These are phyloP conservation scores for Crucihimalaya himalaica DNA, from an alignment of 345 rosid genomes.

Conservation along the genomic window DNA sequence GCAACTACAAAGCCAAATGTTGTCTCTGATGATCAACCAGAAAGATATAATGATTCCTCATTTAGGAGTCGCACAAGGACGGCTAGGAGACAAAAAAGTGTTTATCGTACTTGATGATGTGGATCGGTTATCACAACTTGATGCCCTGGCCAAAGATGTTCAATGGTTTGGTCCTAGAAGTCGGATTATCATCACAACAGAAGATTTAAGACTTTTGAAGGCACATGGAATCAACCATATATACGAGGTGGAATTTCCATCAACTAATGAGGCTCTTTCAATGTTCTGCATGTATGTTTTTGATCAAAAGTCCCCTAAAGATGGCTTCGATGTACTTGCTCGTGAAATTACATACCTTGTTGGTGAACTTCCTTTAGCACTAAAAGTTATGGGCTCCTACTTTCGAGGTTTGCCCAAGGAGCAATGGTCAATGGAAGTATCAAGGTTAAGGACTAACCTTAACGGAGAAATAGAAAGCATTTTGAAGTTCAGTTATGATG, in stretches of 20 bases:
- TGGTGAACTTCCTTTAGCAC: constrained; percentile 34
- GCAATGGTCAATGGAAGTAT: constrained; percentile 23
- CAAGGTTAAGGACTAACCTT: constrained; percentile 7
- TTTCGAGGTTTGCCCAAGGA: not conserved
- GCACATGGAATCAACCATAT: not conserved
- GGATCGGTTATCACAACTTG: not conserved
- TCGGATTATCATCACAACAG: not conserved
- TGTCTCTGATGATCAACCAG: not conserved
- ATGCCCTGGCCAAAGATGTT: not conserved
- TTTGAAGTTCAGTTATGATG: constrained; percentile 42
- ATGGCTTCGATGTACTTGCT: not conserved
- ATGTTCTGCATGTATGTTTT: constrained; percentile 25
- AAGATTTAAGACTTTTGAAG: not conserved
- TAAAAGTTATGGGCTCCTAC: constrained; percentile 33
- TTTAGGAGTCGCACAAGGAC: not conserved
- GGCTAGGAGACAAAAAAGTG: not conserved
- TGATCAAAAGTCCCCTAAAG: not conserved
- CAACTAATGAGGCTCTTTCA: not conserved
- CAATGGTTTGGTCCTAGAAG: not conserved
- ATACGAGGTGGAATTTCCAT: not conserved
- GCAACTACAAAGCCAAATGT: not conserved
- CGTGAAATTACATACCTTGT: not conserved
- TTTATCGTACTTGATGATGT: not conserved
- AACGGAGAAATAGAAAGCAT: constrained; percentile 2
- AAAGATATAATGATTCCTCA: not conserved